These are phyloP conservation scores for Cryptococcus hybrid DNA, from an alignment of 1,284 basidiomycete species.

Conservation along the genomic window DNA sequence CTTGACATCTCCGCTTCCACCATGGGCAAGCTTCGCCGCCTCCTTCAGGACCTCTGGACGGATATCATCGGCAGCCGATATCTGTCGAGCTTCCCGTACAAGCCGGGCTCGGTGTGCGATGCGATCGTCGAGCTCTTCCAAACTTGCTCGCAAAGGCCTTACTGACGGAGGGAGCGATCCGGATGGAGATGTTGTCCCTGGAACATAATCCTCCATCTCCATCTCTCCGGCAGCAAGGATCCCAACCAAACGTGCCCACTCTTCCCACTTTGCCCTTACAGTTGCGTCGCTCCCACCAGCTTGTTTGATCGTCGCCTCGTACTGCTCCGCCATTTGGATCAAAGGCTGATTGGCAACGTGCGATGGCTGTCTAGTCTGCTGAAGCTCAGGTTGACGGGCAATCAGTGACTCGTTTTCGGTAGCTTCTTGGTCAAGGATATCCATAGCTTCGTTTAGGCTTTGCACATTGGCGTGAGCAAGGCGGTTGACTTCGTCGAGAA, in stretches of 20 bases:
- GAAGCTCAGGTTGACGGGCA: conserved; percentile 51
- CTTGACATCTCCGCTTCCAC: conserved; percentile 65
- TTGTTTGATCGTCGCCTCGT: conserved; percentile 67
- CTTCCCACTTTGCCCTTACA: conserved; percentile 77
- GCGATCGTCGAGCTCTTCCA: conserved; percentile 80
- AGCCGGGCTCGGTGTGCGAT: conserved; percentile 62
- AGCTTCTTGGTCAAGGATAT: conserved; percentile 83
- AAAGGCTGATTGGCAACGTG: conserved; percentile 75
- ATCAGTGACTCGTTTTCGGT: conserved; percentile 72
- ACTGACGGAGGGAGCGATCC: conserved; percentile 52
- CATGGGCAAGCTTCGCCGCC: conserved; percentile 56
- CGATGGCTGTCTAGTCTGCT: conserved; percentile 60
- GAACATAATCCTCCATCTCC: conserved; percentile 58
- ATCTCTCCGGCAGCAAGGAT: conserved; percentile 74
- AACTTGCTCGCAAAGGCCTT: conserved; percentile 67
- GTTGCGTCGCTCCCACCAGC: conserved; percentile 72
- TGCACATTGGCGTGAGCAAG: conserved; percentile 64
- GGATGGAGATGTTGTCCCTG: conserved; percentile 27
- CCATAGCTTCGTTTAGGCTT: conserved; percentile 76
- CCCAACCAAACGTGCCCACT: conserved; percentile 73
- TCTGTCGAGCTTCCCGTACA: conserved; percentile 63
- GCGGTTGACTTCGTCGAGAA: conserved; percentile 69
- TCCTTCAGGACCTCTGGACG: conserved; percentile 66
- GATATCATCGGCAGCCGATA: conserved; percentile 73
- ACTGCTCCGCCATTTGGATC: conserved; percentile 66